Percentiles rank a stretch among this genome's conserved stretches.
Conservation (phyloP, 108 stramenopile genomes). For the Skeletonema menzelii region DNA sequence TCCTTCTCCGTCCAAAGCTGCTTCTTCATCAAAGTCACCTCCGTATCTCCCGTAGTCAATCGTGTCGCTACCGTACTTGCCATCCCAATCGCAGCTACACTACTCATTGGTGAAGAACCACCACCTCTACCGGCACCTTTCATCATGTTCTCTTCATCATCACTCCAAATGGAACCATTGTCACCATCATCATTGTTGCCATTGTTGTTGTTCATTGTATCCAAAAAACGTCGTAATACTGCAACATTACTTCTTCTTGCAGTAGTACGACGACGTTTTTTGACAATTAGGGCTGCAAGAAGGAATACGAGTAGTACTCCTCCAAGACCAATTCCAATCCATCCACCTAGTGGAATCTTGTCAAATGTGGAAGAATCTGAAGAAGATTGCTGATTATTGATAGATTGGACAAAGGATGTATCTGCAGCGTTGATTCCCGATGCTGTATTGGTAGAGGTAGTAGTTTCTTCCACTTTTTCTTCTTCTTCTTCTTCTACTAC, state of each 20-base stretch:
- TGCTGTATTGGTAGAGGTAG: background rate
- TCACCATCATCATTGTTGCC: background rate
- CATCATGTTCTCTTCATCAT: background rate
- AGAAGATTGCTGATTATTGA: background rate
- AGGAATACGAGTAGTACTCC: background rate
- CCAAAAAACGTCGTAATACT: too few species aligned
- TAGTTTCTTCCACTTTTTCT: background rate
- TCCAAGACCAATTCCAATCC: conserved; percentile 1
- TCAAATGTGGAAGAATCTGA: background rate
- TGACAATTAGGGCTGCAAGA: background rate
- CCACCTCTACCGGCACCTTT: background rate
- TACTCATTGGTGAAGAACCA: background rate
- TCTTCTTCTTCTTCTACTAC: background rate
- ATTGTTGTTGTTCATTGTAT: too few species aligned
- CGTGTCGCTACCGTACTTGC: conserved; percentile 22
- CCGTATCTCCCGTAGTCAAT: conserved; percentile 27
- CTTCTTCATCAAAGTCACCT: conserved; percentile 22
- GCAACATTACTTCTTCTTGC: too few species aligned
- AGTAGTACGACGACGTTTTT: background rate
- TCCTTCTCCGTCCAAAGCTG: conserved; percentile 16
- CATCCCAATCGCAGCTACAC: background rate
- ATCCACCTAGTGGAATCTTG: background rate
- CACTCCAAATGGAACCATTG: background rate
- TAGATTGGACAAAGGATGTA: background rate
- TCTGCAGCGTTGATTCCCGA: background rate